Evolutionary conservation across 371 early-diverging fungal genomes (phyloP), one percentile per base, ranked within the genome.

Genomic region (Mortierella sp.): DNA sequence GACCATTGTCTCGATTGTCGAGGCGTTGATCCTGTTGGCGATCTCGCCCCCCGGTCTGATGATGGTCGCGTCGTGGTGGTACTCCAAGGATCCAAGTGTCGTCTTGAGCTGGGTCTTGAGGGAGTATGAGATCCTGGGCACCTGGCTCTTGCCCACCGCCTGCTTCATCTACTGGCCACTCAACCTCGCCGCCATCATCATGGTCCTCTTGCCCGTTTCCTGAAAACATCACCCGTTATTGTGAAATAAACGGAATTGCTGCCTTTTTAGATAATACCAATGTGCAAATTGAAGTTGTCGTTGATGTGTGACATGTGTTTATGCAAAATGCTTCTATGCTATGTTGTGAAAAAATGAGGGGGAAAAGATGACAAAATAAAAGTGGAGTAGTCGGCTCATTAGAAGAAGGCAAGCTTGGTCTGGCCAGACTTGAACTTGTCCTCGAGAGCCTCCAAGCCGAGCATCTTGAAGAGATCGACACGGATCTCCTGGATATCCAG

Each of bases 401-500:
- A 83, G 52, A 78, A 83, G 37, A 83, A 53, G 13, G 73, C 79
- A 29, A 83, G 65, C 65, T 83, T 69, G 26, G 79, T 79, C 47
- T 79, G 45, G 11, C 84, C 84, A 34, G 73, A 45, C 52, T 71
- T 69, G 69, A 83, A 37, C 58, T 58, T 71, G 9, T 70, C 84
- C 22, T 72, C 74, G 34, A 83, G 66, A 48, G 47, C 76, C 58
- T 79, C 73, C n/a, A 63, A 31, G 8, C 71, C 81, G 52, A 85
- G 55, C 80, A 85, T 76, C 55, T 71, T 85, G 80, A 92, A 92
- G 26, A 95, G 83, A 74, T 95, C 95, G 16, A 85, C 77, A 34
- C 94, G 85, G 14, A 92, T 91, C 66, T 95, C 96, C 68, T 92
- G 92, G 63, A 94, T 91, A 58, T 93, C 93, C 64, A 96, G 90